A percentile compares a stretch with the other conserved stretches of the same genome.
Evolutionary conservation across 176 grass and related monocot genomes (phyloP).

Genomic region (Puccinellia tenuiflora): DNA sequence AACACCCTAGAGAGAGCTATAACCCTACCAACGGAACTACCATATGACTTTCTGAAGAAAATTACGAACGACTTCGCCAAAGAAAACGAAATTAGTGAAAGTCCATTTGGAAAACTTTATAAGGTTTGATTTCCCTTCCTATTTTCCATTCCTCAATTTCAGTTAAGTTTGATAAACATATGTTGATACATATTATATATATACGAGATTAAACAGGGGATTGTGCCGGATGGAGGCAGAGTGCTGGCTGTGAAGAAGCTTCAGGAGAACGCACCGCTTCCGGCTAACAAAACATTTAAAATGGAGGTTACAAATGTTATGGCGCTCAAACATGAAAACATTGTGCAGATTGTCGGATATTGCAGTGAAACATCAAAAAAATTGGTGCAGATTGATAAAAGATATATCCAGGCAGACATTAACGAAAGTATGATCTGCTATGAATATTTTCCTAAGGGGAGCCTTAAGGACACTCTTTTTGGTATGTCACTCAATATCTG

Average conservation of each 20-base stretch:
- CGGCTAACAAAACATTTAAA: neutral
- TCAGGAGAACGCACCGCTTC: neutral
- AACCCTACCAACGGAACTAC: neutral
- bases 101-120: slow-evolving; percentile 26
- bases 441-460: slow-evolving; percentile 21
- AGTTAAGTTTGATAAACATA: neutral
- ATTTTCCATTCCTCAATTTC: neutral
- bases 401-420: neutral
- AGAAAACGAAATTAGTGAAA: neutral
- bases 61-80: slow-evolving; percentile 14
- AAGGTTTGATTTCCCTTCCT: neutral
- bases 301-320: slow-evolving; percentile 14
- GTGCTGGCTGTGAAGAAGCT: slow-evolving; percentile 29
- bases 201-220: slow-evolving; percentile 7
- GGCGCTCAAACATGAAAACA: slow-evolving; percentile 11
- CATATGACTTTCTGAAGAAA: neutral
- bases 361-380: slow-evolving; percentile 17
- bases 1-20: neutral
- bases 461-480: slow-evolving; percentile 13
- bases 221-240: neutral
- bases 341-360: slow-evolving; percentile 21
- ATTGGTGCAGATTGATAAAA: neutral
- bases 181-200: neutral
- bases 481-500: neutral
- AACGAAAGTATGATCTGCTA: slow-evolving; percentile 16